Evolutionary conservation across 768 basidiomycete genomes (phyloP).

Genomic region (Lactarius trivialis): DNA sequence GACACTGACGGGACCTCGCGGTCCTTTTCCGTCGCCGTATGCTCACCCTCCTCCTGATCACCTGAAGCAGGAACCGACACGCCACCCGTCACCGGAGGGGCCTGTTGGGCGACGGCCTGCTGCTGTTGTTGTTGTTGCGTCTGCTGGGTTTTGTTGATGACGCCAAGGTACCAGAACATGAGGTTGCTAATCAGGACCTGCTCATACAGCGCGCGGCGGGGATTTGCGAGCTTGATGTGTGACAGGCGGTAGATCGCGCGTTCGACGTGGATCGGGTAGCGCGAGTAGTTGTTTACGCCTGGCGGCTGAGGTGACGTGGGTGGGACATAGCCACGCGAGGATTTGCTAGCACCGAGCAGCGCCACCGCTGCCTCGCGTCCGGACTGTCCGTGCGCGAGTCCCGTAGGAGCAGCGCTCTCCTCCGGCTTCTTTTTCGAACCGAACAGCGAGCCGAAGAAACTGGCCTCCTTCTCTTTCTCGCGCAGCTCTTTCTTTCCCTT

Average conservation of each 20-base stretch:
- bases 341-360: slow-evolving; percentile 76
- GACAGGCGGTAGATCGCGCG: slow-evolving; percentile 94
- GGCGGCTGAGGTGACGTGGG: slow-evolving; percentile 52
- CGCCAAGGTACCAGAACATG: slow-evolving; percentile 99
- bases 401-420: slow-evolving; percentile 43
- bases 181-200: slow-evolving; percentile 90
- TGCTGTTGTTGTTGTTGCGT: slow-evolving; percentile 31
- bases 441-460: slow-evolving; percentile 92
- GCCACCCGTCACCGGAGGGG: slow-evolving; percentile 19
- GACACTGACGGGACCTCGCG: slow-evolving; percentile 37
- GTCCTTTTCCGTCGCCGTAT: slow-evolving; percentile 35
- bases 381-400: slow-evolving; percentile 33
- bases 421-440: slow-evolving; percentile 84
- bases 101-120: slow-evolving; percentile 22
- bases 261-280: slow-evolving; percentile 98
- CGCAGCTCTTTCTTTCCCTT: slow-evolving; percentile 49
- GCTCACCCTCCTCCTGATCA: slow-evolving; percentile 33
- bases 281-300: slow-evolving; percentile 44
- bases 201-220: slow-evolving; percentile 91
- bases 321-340: slow-evolving; percentile 57
- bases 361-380: slow-evolving; percentile 86
- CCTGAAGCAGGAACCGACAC: slow-evolving; percentile 9
- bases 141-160: slow-evolving; percentile 87
- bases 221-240: slow-evolving; percentile 98
- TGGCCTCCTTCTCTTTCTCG: slow-evolving; percentile 61